Evolutionary conservation across 305 asterid species (phyloP), one percentile per base, ranked within the genome.

Genomic region (Solanum hybrid): DNA sequence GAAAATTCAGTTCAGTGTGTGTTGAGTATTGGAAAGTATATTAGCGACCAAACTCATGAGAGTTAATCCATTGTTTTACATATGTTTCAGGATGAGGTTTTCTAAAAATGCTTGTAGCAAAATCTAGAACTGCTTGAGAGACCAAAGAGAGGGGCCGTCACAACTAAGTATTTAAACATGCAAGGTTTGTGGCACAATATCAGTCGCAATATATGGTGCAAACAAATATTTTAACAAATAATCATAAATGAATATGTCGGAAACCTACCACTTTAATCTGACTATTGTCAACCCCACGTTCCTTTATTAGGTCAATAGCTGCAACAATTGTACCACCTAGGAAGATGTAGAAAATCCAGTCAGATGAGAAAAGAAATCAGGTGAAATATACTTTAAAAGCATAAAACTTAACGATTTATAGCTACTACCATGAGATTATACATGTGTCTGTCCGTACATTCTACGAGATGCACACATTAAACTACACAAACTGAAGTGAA

Each of bases 241-340:
- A 90, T 31, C 3, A 71, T 90, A 51, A 69, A 26, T 31, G 34
- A 79, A 57, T 10, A 88, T 91, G 88, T 89, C 57, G 76, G 42
- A 11, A 85, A 90, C 99, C 39, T 91, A 96, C 99, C 98, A 96
- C 98, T 97, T 95, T 97, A 88, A 97, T 95, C 90, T 94, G 96
- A 86, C 95, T 93, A 93, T 93, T 95, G 69, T 93, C 96, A 89
- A 95, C 97, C 75, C 98, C 99, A 61, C 98, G 93, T 42, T 95
- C 94, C 94, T 94, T 97, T 79, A 97, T 92, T 90, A 97, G 93
- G 87, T 95, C 94, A 90, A 97, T 91, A 51, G 98, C 99, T 10
- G 98, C 98, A 89, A 96, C 97, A 18, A 96, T 91, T 35, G 99
- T 97, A 90, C 99, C 99, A 85, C 99, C 99, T 97, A 90, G 37